Evolutionary conservation across 2,329 filamentous ascomycete genomes (phyloP), one percentile per base, ranked within the genome.

Genomic region (Aureobasidium sp.): DNA sequence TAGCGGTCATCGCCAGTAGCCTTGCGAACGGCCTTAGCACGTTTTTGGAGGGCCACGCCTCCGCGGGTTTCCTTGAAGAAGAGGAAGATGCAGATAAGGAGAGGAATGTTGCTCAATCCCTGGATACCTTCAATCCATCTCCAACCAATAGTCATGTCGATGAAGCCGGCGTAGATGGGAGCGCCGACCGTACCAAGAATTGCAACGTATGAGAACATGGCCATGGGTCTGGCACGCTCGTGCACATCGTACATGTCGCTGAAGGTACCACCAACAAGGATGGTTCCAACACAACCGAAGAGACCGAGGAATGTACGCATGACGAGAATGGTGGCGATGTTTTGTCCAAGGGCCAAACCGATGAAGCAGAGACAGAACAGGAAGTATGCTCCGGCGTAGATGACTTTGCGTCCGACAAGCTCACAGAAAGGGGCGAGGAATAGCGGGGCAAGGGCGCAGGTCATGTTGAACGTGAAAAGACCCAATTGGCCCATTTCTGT

Each of bases 81-180:
- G 65, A 78, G 55, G 60, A 76, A 71, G 64, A 80, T 74, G 61
- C 74, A 64, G 64, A 80, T 73, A 17, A 76, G 69, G 7, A 82
- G 76, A 5, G 79, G 79, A 36, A 82, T 74, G 67, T 81, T 82
- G 66, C 77, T 76, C 4, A 82, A 68, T 8, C 80, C 80, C 66
- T 82, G 79, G 47, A 82, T 78, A 56, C 79, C 80, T 68, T 82
- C 74, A n/a, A 81, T 76, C 80, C 80, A 82, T 61, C 80, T 72
- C 80, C 80, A 82, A 60, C 79, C 79, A 25, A 82, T 72, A 44
- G 77, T 71, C 67, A 80, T 73, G 68, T 82, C 79, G 68, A 82
- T 81, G 72, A 81, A 82, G 47, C 80, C 79, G 51, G 79, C 78
- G 67, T 82, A 81, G 66, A 82, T 81, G 31, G 80, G 80, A 3